These are phyloP conservation scores for Magnusiomyces ingens DNA, from an alignment of 1,139 yeast species.

Conservation along the genomic window DNA sequence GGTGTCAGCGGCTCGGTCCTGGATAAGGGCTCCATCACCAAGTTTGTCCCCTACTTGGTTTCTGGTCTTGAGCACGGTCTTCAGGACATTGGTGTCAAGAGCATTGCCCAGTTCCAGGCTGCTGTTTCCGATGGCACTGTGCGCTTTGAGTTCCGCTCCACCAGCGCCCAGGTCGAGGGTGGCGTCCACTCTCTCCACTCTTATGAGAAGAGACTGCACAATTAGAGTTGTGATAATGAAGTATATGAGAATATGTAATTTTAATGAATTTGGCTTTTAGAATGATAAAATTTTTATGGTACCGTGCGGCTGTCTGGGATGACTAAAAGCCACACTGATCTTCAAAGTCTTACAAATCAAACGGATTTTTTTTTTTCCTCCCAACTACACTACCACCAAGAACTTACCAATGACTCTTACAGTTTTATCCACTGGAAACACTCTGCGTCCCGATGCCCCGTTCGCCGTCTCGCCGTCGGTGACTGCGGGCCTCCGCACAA, in stretches of 20 bases:
- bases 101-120: constrained; percentile 57
- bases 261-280: not conserved
- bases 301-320: not conserved
- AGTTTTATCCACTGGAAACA: constrained; percentile 1
- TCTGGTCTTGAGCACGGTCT: constrained; percentile 97
- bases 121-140: constrained; percentile 62
- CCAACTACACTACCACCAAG: too few species aligned
- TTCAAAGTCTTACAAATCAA: too few species aligned
- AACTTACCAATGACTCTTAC: not conserved
- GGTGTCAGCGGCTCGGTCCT: constrained; percentile 98
- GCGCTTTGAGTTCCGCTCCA: constrained; percentile 96
- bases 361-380: too few species aligned
- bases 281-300: not conserved
- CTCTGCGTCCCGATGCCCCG: not conserved
- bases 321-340: not conserved
- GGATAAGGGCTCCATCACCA: constrained; percentile 92
- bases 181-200: constrained; percentile 96
- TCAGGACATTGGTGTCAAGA: constrained; percentile 89
- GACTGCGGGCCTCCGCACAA: too few species aligned
- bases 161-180: constrained; percentile 98
- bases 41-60: constrained; percentile 88
- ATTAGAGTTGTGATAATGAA: constrained; percentile 41
- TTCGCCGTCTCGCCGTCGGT: too few species aligned
- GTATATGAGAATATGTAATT: not conserved
- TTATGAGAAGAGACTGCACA: constrained; percentile 94